These are phyloP conservation scores for Fusarium miscanthi DNA, from an alignment of 2,329 filamentous ascomycete species.

Conservation along the genomic window DNA sequence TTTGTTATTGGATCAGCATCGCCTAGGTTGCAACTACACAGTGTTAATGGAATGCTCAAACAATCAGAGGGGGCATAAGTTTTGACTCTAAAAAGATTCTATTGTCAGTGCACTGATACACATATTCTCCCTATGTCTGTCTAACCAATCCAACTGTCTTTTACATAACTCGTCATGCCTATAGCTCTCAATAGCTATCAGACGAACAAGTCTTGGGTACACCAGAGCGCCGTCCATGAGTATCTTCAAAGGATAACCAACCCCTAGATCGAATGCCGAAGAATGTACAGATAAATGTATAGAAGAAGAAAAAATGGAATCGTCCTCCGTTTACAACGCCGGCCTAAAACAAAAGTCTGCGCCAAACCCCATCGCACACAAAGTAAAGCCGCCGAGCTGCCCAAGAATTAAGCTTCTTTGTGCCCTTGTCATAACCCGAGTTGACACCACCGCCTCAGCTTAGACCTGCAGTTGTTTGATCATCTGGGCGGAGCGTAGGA, in stretches of 20 bases:
- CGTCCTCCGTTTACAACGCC: constrained; percentile 40
- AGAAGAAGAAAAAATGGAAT: constrained; percentile 4
- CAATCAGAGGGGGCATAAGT: not conserved
- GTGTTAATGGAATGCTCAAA: not conserved
- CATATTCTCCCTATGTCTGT: not conserved
- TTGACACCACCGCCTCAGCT: not conserved
- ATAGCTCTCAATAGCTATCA: constrained; percentile 9
- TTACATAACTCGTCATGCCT: constrained; percentile 1
- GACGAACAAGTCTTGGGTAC: constrained; percentile 21
- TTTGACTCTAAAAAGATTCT: not conserved
- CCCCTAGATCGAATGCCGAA: constrained; percentile 32
- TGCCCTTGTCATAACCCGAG: constrained; percentile 12
- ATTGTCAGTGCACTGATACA: not conserved
- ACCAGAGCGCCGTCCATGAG: constrained; percentile 36
- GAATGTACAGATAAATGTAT: constrained; percentile 34
- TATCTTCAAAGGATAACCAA: constrained; percentile 25
- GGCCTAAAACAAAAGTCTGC: constrained; percentile 32
- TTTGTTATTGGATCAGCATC: not conserved
- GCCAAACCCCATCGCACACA: constrained; percentile 28
- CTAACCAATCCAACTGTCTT: constrained; percentile 4
- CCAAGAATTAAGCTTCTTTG: not conserved
- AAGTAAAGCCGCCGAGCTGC: constrained; percentile 16
- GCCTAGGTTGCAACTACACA: not conserved
- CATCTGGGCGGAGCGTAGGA: constrained; percentile 39
- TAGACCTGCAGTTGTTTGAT: constrained; percentile 19